phyloP scores from a whole-genome alignment of 2,329 filamentous ascomycete genomes.

The Kalmusia sp. region DNA sequence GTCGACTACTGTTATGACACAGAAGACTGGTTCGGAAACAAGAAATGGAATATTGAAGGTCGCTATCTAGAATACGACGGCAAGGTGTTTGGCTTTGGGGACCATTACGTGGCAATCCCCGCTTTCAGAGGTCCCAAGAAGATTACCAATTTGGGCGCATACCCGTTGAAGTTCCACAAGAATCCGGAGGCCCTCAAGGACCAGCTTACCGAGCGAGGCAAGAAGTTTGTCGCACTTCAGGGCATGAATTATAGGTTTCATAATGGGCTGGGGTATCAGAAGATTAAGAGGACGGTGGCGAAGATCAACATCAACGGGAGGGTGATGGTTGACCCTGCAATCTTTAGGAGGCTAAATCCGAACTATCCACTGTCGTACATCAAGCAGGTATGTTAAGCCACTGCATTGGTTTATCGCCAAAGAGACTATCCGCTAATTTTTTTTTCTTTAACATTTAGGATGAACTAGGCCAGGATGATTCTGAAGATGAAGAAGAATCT shows the following conservation, averaged over 20 bases:
- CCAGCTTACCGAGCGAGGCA: slow-evolving; percentile 79
- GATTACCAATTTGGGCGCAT: slow-evolving; percentile 79
- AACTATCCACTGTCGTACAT: slow-evolving; percentile 82
- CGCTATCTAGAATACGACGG: slow-evolving; percentile 88
- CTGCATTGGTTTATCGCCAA: too few species aligned
- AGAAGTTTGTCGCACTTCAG: slow-evolving; percentile 80
- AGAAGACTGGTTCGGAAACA: slow-evolving; percentile 71
- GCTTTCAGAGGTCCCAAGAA: slow-evolving; percentile 82
- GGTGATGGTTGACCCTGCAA: slow-evolving; percentile 85
- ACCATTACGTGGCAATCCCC: slow-evolving; percentile 71
- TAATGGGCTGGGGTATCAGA: slow-evolving; percentile 84
- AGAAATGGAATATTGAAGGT: slow-evolving; percentile 79
- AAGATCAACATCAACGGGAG: slow-evolving; percentile 88
- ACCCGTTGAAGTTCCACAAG: slow-evolving; percentile 81
- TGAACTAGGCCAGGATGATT: slow-evolving; percentile 66
- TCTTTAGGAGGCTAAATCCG: slow-evolving; percentile 83
- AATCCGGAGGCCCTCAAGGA: slow-evolving; percentile 69
- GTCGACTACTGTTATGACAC: slow-evolving; percentile 79
- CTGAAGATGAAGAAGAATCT: slow-evolving; percentile 58
- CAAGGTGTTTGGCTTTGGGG: slow-evolving; percentile 80
- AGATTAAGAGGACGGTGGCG: slow-evolving; percentile 75
- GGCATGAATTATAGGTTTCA: slow-evolving; percentile 85
- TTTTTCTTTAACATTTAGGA: too few species aligned
- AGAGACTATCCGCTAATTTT: too few species aligned
- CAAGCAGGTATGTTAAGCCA: slow-evolving; percentile 58